Conservation (phyloP, 345 rosid species). For the Kandelia obovata region DNA sequence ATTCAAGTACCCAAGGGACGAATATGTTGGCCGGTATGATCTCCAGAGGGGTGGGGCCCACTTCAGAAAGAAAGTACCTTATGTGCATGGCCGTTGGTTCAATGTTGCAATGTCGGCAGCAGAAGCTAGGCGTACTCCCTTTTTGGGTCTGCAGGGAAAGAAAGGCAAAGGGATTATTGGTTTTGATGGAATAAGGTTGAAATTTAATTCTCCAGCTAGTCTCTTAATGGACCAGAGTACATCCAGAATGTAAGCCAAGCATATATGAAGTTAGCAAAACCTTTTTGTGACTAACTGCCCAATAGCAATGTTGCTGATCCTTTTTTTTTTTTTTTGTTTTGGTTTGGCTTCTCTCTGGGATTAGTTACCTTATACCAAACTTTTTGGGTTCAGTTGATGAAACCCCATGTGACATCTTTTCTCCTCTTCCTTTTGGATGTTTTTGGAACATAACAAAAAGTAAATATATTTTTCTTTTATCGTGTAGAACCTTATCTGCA, state of each 20-base stretch:
- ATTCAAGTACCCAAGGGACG: background rate
- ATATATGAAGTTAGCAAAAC: conserved; percentile 18
- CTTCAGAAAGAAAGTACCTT: background rate
- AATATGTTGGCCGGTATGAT: background rate
- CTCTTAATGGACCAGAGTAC: conserved; percentile 22
- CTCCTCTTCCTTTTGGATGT: background rate
- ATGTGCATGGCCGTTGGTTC: conserved; percentile 1
- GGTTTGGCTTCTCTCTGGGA: conserved; percentile 15
- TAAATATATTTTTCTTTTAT: background rate
- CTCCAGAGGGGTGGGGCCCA: background rate
- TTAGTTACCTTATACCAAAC: background rate
- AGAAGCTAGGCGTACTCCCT: background rate
- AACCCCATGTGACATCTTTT: background rate
- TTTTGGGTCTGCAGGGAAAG: conserved; percentile 6
- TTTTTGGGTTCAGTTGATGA: conserved; percentile 4
- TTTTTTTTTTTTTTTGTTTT: conserved; percentile 8
- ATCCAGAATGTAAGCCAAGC: conserved; percentile 26
- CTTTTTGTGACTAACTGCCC: conserved; percentile 24
- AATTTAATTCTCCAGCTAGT: conserved; percentile 16
- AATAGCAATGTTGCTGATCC: conserved; percentile 13
- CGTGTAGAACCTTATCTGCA: background rate
- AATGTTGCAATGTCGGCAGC: too few relatives aligned
- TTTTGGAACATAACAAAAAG: background rate
- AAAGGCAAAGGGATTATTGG: background rate
- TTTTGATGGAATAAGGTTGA: conserved; percentile 20